Conservation (phyloP, 2,329 filamentous ascomycete species). For the Neopestalotiopsis clavispora region DNA sequence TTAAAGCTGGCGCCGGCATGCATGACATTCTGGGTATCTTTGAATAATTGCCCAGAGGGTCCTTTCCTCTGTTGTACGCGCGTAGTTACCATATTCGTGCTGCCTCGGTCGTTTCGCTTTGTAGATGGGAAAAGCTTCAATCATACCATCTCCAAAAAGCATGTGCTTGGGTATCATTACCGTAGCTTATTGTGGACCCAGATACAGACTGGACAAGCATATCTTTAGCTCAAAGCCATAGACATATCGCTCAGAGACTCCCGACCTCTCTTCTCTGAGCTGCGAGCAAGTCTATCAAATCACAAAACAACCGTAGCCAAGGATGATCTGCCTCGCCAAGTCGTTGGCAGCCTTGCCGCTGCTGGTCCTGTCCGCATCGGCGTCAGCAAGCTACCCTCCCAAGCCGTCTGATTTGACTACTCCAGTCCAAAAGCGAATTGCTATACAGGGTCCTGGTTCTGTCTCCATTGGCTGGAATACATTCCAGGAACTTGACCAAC, state of each 20-base stretch:
- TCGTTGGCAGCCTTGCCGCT: conserved; percentile 31
- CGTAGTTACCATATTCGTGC: neutral
- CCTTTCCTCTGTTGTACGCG: neutral
- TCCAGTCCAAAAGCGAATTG: conserved; percentile 1
- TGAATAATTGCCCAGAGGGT: neutral
- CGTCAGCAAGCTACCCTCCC: conserved; percentile 45
- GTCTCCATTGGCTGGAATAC: conserved; percentile 63
- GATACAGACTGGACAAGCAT: neutral
- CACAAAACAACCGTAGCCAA: neutral
- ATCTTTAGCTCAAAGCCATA: neutral
- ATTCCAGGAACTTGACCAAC: conserved; percentile 47
- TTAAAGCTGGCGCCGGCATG: neutral
- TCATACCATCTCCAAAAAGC: neutral
- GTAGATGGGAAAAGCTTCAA: neutral
- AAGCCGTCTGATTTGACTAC: conserved; percentile 56
- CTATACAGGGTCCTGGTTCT: neutral
- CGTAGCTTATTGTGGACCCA: neutral
- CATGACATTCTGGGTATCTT: neutral
- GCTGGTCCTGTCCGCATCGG: conserved; percentile 31
- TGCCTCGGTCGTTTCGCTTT: neutral
- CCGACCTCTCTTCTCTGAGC: neutral
- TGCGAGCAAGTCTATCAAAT: neutral
- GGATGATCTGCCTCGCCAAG: conserved; percentile 30
- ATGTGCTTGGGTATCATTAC: neutral
- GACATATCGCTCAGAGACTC: neutral